These are phyloP conservation scores for Stipa capillata DNA, from an alignment of 176 grass and related monocot species.

Conservation along the genomic window DNA sequence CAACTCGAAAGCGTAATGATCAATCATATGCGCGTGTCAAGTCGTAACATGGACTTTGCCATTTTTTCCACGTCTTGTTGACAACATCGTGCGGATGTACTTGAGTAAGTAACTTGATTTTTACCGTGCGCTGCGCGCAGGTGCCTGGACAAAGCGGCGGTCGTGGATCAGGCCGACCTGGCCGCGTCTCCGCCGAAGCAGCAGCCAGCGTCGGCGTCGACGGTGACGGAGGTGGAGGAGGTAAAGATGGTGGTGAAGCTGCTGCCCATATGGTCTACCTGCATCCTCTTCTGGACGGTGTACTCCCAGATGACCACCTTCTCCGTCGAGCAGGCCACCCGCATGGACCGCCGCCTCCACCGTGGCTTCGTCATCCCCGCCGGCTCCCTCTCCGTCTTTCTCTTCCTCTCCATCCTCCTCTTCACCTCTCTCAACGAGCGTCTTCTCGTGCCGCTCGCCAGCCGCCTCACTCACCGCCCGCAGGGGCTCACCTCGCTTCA, in stretches of 20 bases:
- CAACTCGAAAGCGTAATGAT: too few relatives aligned
- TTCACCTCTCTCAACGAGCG: conserved; percentile 76
- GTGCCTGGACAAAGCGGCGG: conserved; percentile 61
- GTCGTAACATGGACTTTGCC: not conserved
- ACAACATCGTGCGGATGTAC: not conserved
- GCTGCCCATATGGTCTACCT: conserved; percentile 65
- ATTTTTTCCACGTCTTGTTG: too few relatives aligned
- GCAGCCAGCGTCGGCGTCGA: conserved; percentile 2
- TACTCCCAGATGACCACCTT: conserved; percentile 70
- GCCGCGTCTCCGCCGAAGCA: conserved; percentile 5
- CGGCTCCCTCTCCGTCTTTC: conserved; percentile 62
- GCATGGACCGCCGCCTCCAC: conserved; percentile 42
- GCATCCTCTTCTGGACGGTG: conserved; percentile 61
- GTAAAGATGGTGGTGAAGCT: conserved; percentile 72
- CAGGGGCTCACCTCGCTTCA: conserved; percentile 67
- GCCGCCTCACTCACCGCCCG: conserved; percentile 38
- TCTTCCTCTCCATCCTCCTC: conserved; percentile 67
- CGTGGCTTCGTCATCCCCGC: conserved; percentile 45
- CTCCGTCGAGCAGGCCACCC: conserved; percentile 59
- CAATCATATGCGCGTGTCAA: too few relatives aligned
- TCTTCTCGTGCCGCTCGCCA: conserved; percentile 47
- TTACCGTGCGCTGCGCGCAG: conserved; percentile 26
- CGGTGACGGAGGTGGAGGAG: conserved; percentile 64
- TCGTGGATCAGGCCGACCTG: conserved; percentile 26
- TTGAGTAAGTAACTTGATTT: too few relatives aligned